Conservation (phyloP, 208 protist species). For the Phytomonas francai region DNA sequence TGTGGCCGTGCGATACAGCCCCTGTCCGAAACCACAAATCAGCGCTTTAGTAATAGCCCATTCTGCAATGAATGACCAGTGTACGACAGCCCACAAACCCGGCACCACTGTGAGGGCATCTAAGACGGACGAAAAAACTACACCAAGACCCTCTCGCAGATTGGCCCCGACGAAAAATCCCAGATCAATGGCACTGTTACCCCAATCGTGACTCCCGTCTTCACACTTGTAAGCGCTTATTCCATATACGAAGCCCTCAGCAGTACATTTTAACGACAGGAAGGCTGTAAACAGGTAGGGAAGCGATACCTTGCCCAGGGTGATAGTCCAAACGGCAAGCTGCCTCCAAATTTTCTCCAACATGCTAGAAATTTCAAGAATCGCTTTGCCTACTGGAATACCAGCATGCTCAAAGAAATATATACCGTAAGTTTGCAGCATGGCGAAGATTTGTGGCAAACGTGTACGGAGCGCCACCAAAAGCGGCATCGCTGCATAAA, state of each 20-base stretch:
- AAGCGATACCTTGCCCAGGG: background rate
- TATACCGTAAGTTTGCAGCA: background rate
- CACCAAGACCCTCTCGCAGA: conserved; percentile 15
- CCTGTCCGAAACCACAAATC: background rate
- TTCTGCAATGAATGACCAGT: conserved; percentile 43
- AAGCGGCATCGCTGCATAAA: conserved; percentile 1
- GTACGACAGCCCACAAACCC: conserved; percentile 35
- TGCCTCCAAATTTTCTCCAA: background rate
- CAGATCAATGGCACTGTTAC: background rate
- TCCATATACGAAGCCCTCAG: background rate
- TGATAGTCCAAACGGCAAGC: background rate
- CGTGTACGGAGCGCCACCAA: background rate
- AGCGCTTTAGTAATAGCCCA: conserved; percentile 20
- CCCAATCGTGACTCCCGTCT: background rate
- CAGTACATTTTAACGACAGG: background rate
- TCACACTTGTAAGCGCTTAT: background rate
- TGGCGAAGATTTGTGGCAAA: background rate
- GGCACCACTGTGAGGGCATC: conserved; percentile 61
- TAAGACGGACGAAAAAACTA: conserved; percentile 14
- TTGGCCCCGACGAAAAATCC: conserved; percentile 28
- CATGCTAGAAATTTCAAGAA: background rate
- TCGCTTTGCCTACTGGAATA: background rate
- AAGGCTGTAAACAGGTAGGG: background rate
- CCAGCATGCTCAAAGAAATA: background rate
- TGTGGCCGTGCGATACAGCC: background rate